Percentiles rank a stretch among this genome's conserved stretches.
Conservation (phyloP, 306 rosid genomes). For the Acacia melanoxylon region DNA sequence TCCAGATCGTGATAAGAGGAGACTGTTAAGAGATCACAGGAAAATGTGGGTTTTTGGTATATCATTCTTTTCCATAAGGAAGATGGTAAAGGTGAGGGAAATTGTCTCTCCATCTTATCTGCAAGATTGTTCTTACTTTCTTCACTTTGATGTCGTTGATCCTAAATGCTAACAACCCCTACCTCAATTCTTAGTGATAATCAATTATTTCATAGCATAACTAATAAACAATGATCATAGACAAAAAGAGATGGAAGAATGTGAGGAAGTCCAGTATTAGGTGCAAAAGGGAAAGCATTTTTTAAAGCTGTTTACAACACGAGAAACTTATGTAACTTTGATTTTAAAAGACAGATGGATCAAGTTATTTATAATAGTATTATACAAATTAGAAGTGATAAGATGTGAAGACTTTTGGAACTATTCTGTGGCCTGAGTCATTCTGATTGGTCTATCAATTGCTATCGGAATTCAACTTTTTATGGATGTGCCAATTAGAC, state of each 20-base stretch:
- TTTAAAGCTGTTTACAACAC: neutral
- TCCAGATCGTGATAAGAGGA: slow-evolving; percentile 32
- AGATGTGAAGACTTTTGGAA: slow-evolving; percentile 27
- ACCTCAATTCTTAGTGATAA: neutral
- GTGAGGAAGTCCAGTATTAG: neutral
- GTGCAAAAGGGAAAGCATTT: slow-evolving; percentile 15
- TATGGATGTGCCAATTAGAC: slow-evolving; percentile 40
- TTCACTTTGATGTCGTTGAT: neutral
- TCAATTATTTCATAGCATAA: neutral
- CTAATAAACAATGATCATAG: slow-evolving; percentile 14
- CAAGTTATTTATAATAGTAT: neutral
- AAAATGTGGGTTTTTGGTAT: slow-evolving; percentile 17
- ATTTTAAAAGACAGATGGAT: neutral
- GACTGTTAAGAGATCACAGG: slow-evolving; percentile 10
- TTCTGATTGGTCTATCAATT: slow-evolving; percentile 29
- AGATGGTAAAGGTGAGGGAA: slow-evolving; percentile 38
- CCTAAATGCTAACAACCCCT: neutral
- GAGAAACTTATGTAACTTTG: neutral
- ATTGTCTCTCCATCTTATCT: neutral
- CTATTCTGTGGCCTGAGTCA: slow-evolving; percentile 9
- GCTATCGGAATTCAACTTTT: slow-evolving; percentile 33
- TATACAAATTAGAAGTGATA: slow-evolving; percentile 13
- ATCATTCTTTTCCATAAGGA: slow-evolving; percentile 27
- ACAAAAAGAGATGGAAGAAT: neutral
- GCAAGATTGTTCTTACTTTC: slow-evolving; percentile 1